Evolutionary conservation across 495 filamentous ascomycete genomes (phyloP).

Genomic region (Xanthoparmelia taractica): DNA sequence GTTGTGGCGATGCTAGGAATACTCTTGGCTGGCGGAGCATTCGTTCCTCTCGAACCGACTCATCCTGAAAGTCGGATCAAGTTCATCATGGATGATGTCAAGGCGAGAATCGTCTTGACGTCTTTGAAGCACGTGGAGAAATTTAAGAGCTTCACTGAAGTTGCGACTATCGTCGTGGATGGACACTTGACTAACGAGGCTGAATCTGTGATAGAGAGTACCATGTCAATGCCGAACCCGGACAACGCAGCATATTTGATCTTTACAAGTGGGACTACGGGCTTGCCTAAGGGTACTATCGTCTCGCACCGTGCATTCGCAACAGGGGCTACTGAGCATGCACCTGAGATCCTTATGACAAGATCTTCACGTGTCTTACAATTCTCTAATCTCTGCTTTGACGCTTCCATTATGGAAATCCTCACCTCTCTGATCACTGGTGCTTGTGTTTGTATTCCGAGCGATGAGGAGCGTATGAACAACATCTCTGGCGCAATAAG

Average conservation of each 20-base stretch:
- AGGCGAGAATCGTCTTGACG: conserved; percentile 19
- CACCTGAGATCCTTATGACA: conserved; percentile 39
- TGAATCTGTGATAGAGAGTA: not conserved
- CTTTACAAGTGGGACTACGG: conserved; percentile 60
- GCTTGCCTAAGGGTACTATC: conserved; percentile 60
- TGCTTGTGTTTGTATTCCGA: conserved; percentile 46
- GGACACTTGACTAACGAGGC: not conserved
- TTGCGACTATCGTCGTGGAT: conserved; percentile 15
- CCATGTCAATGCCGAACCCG: not conserved
- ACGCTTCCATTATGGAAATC: conserved; percentile 46
- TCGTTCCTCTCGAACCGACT: conserved; percentile 37
- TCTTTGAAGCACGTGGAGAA: conserved; percentile 17
- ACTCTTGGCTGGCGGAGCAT: conserved; percentile 33
- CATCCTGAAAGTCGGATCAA: conserved; percentile 31
- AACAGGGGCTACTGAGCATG: conserved; percentile 19
- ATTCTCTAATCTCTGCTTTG: conserved; percentile 46
- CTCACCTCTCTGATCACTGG: conserved; percentile 41
- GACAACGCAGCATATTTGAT: conserved; percentile 46
- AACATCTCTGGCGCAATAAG: conserved; percentile 30
- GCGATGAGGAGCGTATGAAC: conserved; percentile 35
- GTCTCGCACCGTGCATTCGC: conserved; percentile 47
- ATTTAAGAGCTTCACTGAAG: conserved; percentile 6
- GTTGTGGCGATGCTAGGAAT: conserved; percentile 29
- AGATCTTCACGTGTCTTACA: conserved; percentile 39
- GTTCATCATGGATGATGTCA: conserved; percentile 23